Base-by-base conservation (phyloP, 1,284 basidiomycete genomes). In the Rugosomyces carneus region DNA sequence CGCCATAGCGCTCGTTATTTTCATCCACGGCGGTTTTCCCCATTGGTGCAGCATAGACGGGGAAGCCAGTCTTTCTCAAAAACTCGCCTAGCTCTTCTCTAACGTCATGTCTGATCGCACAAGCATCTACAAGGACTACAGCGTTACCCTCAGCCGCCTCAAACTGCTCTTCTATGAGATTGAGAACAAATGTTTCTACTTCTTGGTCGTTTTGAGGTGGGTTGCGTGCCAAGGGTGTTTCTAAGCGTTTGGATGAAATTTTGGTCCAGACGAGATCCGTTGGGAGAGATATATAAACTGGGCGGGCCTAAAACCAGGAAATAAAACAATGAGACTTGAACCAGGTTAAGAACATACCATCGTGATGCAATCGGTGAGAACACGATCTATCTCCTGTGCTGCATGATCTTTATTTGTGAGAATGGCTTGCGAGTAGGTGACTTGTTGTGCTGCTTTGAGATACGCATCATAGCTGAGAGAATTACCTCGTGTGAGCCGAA, bases 251-350 rank as follows among this genome's bases (percentile, higher is more conserved):
- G 2, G 78, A 66, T 0, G 88, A 76, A 20, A 94, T 82, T 57
- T 83, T 78, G 41, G 73, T 69, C 56, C 80, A 75, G 5, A 90
- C 84, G 35, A 93, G 68, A 58, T 98, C 89, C 10, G 86, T 93
- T 0, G 94, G 95, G 5, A 98, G 72, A 31, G 87, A 80, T 44
- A 98, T 67, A 62, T 98, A 98, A 15, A 89, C 89, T 0, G 94
- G 93, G 16, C 89, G 79, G 27, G 86, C 87, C 76, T 90, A 15
- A 37, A 31, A 23, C n/a, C n/a, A 27, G 39, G n/a, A 27, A 26
- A 20, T 24, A 34, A 20, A 34, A 16, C 2, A 13, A 27, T 29
- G 26, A 19, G 7, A n/a, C 19, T 40, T 16, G 20, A 9, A 39
- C 11, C 9, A 26, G 31, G 6, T 23, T 8, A 3, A 10, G 8